Base-by-base conservation (phyloP, 2,329 filamentous ascomycete species). In the Neoarthrinium moseri region DNA sequence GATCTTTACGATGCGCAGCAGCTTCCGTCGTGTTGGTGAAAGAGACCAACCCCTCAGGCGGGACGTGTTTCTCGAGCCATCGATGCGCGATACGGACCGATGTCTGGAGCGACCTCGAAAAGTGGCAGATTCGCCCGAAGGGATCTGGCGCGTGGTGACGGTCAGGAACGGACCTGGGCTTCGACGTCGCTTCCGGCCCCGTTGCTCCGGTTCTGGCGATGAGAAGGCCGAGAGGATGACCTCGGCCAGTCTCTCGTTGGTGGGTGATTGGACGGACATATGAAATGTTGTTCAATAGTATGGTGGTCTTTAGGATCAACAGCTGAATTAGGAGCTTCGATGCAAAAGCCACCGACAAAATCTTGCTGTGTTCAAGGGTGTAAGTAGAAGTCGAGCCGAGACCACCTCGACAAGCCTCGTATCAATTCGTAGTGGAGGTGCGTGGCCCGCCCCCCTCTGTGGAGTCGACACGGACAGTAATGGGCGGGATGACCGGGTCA, bases 1-100 rank as follows among this genome's bases (percentile, higher is more conserved):
- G 24, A 40, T 29, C 12, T 73, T 63, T 11, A 69, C 60, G 32
- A 68, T 66, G 46, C 68, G 65, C 13, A 73, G 63, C 15, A 74
- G 56, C 24, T 69, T 65, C 27, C 68, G 66, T 46, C 66, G 67
- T 22, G 66, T 68, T 11, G 73, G 70, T 3, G 70, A 72, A 13
- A 66, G 48, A 5, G 61, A 66, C 6, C 46, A 48, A 33, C 57
- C 51, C 36, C 58, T 45, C 23, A 56, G 38, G 43, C 48, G 58
- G 54, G 65, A 61, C 21, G 57, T 45, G 21, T 59, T 48, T 37
- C 51, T 49, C 11, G 60, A 59, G 26, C 53, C 29, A 37, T 64
- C 56, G 8, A 65, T 26, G 33, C 63, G 52, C 17, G 66, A 67
- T 6, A 59, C 60, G 13, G 69, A 71, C 26, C 69, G 67, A 47